Conservation (phyloP, 2,329 filamentous ascomycete genomes). For the Pseudogymnoascus destructans region DNA sequence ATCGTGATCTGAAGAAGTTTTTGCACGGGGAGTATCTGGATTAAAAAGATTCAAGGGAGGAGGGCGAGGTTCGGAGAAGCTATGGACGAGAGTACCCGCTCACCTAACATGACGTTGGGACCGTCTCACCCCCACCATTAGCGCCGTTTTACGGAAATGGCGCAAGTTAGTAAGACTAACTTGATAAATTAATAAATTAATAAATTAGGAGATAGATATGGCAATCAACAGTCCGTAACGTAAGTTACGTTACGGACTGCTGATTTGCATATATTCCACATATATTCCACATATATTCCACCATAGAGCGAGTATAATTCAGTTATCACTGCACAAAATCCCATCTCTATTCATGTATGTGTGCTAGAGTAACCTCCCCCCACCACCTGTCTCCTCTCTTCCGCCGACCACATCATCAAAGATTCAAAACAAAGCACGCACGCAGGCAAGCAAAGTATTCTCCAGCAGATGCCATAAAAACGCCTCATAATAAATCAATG, state of each 20-base stretch:
- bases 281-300: too few relatives aligned
- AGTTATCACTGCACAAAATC: neutral
- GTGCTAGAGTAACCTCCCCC: neutral
- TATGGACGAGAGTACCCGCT: neutral
- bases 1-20: neutral
- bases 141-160: conserved; percentile 6
- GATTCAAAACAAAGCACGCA: conserved; percentile 1
- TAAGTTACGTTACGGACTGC: too few relatives aligned
- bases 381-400: neutral
- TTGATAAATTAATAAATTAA: neutral
- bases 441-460: neutral
- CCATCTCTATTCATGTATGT: conserved; percentile 3
- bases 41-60: neutral
- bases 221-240: neutral
- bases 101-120: conserved; percentile 2
- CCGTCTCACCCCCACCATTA: conserved; percentile 2
- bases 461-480: conserved; percentile 3
- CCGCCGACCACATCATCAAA: neutral
- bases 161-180: neutral
- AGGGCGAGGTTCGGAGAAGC: conserved; percentile 3
- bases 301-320: neutral
- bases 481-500: neutral
- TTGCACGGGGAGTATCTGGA: neutral
- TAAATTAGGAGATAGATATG: neutral
- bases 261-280: neutral